Conservation (phyloP, 495 filamentous ascomycete genomes). For the Neurospora sp. region DNA sequence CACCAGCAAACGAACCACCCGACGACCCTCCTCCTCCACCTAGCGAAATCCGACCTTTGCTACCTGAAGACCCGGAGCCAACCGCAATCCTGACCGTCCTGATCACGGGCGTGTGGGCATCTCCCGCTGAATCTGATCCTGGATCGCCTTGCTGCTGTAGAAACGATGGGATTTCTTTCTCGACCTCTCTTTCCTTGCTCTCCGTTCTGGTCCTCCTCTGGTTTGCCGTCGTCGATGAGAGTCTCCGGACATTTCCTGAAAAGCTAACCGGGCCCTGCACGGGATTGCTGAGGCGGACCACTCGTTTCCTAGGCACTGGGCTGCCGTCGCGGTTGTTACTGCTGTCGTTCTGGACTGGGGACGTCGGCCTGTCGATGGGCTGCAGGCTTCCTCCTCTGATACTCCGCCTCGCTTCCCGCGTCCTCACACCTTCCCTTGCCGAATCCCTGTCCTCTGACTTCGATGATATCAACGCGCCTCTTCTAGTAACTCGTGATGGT, state of each 20-base stretch:
- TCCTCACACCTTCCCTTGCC: conserved; percentile 1
- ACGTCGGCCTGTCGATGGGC: conserved; percentile 23
- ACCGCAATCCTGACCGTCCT: conserved; percentile 53
- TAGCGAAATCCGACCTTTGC: conserved; percentile 6
- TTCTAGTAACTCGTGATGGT: conserved; percentile 41
- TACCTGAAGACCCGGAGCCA: conserved; percentile 27
- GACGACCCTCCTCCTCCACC: conserved; percentile 14
- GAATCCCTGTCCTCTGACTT: conserved; percentile 7
- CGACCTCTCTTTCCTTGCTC: conserved; percentile 23
- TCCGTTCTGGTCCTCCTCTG: conserved; percentile 16
- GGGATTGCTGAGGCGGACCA: conserved; percentile 50
- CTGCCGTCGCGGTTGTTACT: conserved; percentile 26
- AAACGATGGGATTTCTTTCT: conserved; percentile 15
- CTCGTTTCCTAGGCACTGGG: conserved; percentile 31
- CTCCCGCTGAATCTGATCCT: conserved; percentile 24
- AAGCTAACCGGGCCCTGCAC: conserved; percentile 3
- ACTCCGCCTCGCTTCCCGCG: conserved; percentile 24
- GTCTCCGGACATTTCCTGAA: background rate
- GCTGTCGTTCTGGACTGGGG: conserved; percentile 15
- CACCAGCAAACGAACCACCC: conserved; percentile 28
- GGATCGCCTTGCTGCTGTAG: conserved; percentile 1
- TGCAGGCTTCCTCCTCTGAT: conserved; percentile 31
- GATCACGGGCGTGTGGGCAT: conserved; percentile 60
- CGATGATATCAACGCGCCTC: conserved; percentile 25
- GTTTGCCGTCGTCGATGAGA: background rate